Evolutionary conservation across 2,329 filamentous ascomycete genomes (phyloP).

Genomic region (Phyllosticta citrichinensis): DNA sequence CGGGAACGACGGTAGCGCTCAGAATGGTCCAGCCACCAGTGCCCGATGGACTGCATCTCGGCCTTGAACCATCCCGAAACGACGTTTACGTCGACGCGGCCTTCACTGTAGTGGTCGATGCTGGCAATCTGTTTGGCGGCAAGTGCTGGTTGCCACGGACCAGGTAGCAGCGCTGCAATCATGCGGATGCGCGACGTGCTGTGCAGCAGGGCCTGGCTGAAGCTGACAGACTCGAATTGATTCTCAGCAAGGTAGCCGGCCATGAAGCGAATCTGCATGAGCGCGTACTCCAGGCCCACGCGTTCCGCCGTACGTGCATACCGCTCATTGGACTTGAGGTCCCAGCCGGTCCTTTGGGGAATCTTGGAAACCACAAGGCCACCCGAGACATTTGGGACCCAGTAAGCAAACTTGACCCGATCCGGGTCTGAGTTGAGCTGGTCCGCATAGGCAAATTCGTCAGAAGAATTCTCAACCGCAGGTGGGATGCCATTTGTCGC

Average conservation of each 20-base stretch:
- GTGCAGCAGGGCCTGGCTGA: conserved; percentile 41
- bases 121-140: conserved; percentile 45
- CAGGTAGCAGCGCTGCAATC: conserved; percentile 43
- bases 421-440: conserved; percentile 34
- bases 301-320: conserved; percentile 42
- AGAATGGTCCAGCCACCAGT: conserved; percentile 46
- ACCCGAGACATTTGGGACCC: conserved; percentile 46
- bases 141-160: conserved; percentile 42
- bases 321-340: conserved; percentile 37
- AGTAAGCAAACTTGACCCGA: conserved; percentile 41
- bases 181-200: conserved; percentile 40
- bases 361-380: conserved; percentile 45
- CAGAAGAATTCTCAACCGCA: not conserved
- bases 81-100: conserved; percentile 43
- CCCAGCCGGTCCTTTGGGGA: conserved; percentile 40
- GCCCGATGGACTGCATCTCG: conserved; percentile 42
- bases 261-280: conserved; percentile 45
- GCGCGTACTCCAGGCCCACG: conserved; percentile 42
- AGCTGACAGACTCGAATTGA: conserved; percentile 44
- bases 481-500: not conserved
- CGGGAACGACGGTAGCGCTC: conserved; percentile 42
- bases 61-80: conserved; percentile 46
- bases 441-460: conserved; percentile 20
- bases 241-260: conserved; percentile 39
- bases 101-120: conserved; percentile 44